Conservation (phyloP, 768 basidiomycete species). For the Lanmaoa rubissima region DNA sequence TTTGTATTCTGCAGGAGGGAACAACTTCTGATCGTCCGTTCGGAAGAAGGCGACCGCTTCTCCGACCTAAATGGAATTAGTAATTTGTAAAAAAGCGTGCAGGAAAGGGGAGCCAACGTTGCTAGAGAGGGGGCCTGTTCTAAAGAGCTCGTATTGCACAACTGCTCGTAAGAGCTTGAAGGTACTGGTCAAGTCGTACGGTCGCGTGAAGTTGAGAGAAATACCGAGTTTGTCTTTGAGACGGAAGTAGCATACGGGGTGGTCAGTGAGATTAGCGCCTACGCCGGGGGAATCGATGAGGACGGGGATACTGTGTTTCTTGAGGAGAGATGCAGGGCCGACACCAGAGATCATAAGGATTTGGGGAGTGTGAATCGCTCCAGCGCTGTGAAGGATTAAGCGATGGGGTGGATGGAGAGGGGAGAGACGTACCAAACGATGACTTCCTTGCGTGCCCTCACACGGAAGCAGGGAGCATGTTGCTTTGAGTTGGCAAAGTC, state of each 20-base stretch:
- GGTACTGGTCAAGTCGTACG: slow-evolving; percentile 16
- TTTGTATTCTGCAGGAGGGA: slow-evolving; percentile 30
- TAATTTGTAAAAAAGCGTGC: neutral
- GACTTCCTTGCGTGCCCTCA: slow-evolving; percentile 55
- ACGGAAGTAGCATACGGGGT: slow-evolving; percentile 51
- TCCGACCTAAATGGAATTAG: slow-evolving; percentile 21
- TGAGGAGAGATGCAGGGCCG: slow-evolving; percentile 61
- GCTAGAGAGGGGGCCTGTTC: slow-evolving; percentile 49
- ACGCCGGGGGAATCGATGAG: slow-evolving; percentile 69
- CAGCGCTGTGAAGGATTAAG: slow-evolving; percentile 41
- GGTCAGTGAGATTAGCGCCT: slow-evolving; percentile 72
- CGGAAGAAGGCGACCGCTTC: slow-evolving; percentile 34
- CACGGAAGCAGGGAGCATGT: slow-evolving; percentile 36
- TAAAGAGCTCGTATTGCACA: slow-evolving; percentile 42
- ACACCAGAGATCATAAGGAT: slow-evolving; percentile 75
- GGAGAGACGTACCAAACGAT: slow-evolving; percentile 49
- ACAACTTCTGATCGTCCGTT: slow-evolving; percentile 30
- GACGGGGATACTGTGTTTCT: slow-evolving; percentile 50
- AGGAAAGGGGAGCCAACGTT: slow-evolving; percentile 41
- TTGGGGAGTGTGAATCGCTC: slow-evolving; percentile 63
- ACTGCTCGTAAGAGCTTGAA: slow-evolving; percentile 34
- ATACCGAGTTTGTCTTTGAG: slow-evolving; percentile 50
- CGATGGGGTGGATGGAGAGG: neutral
- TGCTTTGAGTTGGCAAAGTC: slow-evolving; percentile 47
- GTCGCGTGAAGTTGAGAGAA: slow-evolving; percentile 41